Evolutionary conservation across 768 basidiomycete species (phyloP).

Genomic region (Tulasnella sp.): DNA sequence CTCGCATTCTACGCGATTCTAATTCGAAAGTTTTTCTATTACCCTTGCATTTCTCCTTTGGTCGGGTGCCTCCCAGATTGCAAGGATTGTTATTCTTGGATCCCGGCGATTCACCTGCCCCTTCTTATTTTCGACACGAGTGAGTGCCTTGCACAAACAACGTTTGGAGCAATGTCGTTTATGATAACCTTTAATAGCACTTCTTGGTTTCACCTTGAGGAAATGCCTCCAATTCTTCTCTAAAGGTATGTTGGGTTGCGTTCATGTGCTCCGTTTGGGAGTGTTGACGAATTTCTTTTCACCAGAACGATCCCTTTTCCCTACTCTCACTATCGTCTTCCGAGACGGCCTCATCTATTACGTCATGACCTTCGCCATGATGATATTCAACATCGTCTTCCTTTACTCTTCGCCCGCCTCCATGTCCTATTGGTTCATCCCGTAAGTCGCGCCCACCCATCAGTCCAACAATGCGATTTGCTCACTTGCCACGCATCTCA

Average conservation of each 20-base stretch:
- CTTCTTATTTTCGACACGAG: conserved; percentile 2
- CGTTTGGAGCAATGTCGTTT: background rate
- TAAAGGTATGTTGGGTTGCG: background rate
- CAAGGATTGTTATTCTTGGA: conserved; percentile 9
- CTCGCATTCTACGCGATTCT: background rate
- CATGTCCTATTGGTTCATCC: conserved; percentile 5
- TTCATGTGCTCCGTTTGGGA: no score
- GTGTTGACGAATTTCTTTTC: background rate
- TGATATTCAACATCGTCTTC: conserved; percentile 7
- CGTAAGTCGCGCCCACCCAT: background rate
- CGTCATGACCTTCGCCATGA: background rate
- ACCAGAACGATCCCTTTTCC: background rate
- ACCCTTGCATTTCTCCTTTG: background rate
- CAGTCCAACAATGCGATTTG: background rate
- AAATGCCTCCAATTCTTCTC: background rate
- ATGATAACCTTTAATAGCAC: background rate
- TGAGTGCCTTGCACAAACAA: background rate
- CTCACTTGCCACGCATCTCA: background rate
- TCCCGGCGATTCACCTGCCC: background rate
- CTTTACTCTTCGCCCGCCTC: background rate
- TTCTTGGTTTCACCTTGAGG: background rate
- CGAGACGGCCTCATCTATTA: conserved; percentile 8
- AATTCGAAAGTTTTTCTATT: background rate
- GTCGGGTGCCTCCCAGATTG: background rate
- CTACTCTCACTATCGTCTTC: conserved; percentile 2